A percentile compares a stretch with the other conserved stretches of the same genome.
Conservation (phyloP, 495 filamentous ascomycete genomes). For the Hypoxylon cercidicola region DNA sequence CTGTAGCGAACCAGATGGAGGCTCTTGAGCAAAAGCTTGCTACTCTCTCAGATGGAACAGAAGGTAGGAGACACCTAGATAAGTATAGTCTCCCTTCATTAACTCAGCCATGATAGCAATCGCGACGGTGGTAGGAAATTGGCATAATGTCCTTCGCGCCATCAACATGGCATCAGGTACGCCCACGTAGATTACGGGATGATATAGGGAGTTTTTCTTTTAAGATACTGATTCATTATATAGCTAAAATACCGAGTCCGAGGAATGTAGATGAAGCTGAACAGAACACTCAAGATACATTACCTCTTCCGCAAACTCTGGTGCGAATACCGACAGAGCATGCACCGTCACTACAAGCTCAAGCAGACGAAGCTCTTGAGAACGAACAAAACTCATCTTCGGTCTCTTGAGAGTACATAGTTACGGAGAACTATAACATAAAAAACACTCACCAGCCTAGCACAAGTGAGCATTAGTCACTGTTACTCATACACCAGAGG, state of each 20-base stretch:
- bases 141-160: slow-evolving; percentile 92
- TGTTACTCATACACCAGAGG: neutral
- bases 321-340: slow-evolving; percentile 82
- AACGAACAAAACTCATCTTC: slow-evolving; percentile 43
- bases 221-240: slow-evolving; percentile 18
- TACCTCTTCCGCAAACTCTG: slow-evolving; percentile 77
- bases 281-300: slow-evolving; percentile 50
- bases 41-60: slow-evolving; percentile 90
- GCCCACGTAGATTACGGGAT: slow-evolving; percentile 46
- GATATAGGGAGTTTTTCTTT: neutral
- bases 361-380: slow-evolving; percentile 56
- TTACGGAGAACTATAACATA: neutral
- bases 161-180: slow-evolving; percentile 96
- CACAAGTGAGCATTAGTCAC: too few species aligned
- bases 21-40: slow-evolving; percentile 85
- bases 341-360: slow-evolving; percentile 64
- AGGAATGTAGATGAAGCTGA: slow-evolving; percentile 53
- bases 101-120: slow-evolving; percentile 68
- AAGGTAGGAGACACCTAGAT: slow-evolving; percentile 66
- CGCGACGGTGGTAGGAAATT: slow-evolving; percentile 90
- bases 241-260: slow-evolving; percentile 69
- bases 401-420: slow-evolving; percentile 18
- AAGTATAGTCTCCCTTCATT: slow-evolving; percentile 3
- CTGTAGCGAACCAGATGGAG: slow-evolving; percentile 90
- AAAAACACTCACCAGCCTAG: too few species aligned